These are phyloP conservation scores for Canariomyces notabilis DNA, from an alignment of 2,329 filamentous ascomycete species.

Conservation along the genomic window DNA sequence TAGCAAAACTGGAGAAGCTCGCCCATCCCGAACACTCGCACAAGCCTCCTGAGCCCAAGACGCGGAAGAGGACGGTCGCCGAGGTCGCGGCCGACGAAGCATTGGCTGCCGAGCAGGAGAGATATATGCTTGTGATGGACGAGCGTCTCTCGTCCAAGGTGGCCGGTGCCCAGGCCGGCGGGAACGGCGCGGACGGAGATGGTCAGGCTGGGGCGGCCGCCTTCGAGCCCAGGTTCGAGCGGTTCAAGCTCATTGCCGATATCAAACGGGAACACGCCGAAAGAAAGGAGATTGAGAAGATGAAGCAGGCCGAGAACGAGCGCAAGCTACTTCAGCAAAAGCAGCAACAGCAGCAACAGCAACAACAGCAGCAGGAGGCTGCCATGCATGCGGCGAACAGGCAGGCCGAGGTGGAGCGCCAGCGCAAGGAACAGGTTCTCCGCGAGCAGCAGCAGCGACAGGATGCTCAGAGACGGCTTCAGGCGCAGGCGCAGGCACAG, in stretches of 20 bases:
- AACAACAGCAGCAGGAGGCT: slow-evolving; percentile 38
- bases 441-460: slow-evolving; percentile 32
- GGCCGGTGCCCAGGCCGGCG: slow-evolving; percentile 51
- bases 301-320: slow-evolving; percentile 57
- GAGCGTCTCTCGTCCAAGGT: slow-evolving; percentile 65
- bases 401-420: slow-evolving; percentile 40
- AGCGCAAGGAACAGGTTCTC: slow-evolving; percentile 34
- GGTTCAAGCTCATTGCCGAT: slow-evolving; percentile 85
- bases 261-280: slow-evolving; percentile 76
- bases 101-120: slow-evolving; percentile 78
- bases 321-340: slow-evolving; percentile 47
- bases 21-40: slow-evolving; percentile 73
- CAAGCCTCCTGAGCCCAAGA: slow-evolving; percentile 76
- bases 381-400: slow-evolving; percentile 32
- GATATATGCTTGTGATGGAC: slow-evolving; percentile 89
- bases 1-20: slow-evolving; percentile 65
- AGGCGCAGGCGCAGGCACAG: slow-evolving; percentile 19
- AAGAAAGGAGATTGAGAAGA: slow-evolving; percentile 70
- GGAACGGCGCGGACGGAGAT: slow-evolving; percentile 63
- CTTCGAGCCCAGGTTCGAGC: slow-evolving; percentile 82
- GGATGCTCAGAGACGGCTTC: slow-evolving; percentile 25
- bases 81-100: slow-evolving; percentile 95
- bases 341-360: slow-evolving; percentile 43
- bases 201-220: slow-evolving; percentile 64
- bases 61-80: slow-evolving; percentile 85